Percentiles rank a stretch among this genome's conserved stretches.
Evolutionary conservation across 306 rosid species (phyloP).

Genomic region (Clitoria ternatea): DNA sequence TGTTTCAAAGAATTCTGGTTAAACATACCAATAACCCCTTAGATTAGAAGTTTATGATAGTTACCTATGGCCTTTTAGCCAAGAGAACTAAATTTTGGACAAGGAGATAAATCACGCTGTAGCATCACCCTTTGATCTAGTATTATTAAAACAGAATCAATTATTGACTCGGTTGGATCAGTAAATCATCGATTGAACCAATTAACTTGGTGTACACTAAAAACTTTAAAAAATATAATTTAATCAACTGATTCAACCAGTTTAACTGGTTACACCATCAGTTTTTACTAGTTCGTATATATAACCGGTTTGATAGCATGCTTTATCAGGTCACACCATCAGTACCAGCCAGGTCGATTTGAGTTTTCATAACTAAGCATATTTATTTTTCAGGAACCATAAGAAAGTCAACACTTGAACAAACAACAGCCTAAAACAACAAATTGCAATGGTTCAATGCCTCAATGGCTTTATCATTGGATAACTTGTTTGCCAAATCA

Average conservation of each 20-base stretch:
- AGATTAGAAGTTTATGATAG: not conserved
- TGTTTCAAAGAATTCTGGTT: not conserved
- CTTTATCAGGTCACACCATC: too few relatives aligned
- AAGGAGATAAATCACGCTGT: constrained; percentile 1
- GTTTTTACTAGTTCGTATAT: too few relatives aligned
- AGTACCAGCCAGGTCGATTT: too few relatives aligned
- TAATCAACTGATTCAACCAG: too few relatives aligned
- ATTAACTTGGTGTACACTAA: too few relatives aligned
- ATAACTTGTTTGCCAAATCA: not conserved
- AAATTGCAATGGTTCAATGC: not conserved
- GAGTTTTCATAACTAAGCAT: not conserved
- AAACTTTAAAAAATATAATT: too few relatives aligned
- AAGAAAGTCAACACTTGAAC: not conserved
- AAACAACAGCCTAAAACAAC: not conserved
- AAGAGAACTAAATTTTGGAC: not conserved
- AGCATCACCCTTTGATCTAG: not conserved
- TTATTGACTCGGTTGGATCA: too few relatives aligned
- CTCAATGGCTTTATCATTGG: not conserved
- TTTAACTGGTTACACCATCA: too few relatives aligned
- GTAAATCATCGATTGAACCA: too few relatives aligned
- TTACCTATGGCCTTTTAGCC: not conserved
- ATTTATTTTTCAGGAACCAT: constrained; percentile 2
- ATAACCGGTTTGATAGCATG: too few relatives aligned
- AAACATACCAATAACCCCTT: not conserved
- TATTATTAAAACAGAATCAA: too few relatives aligned